These are phyloP conservation scores for Leptomonas pyrrhocoris DNA, from an alignment of 208 protist species.

Conservation along the genomic window DNA sequence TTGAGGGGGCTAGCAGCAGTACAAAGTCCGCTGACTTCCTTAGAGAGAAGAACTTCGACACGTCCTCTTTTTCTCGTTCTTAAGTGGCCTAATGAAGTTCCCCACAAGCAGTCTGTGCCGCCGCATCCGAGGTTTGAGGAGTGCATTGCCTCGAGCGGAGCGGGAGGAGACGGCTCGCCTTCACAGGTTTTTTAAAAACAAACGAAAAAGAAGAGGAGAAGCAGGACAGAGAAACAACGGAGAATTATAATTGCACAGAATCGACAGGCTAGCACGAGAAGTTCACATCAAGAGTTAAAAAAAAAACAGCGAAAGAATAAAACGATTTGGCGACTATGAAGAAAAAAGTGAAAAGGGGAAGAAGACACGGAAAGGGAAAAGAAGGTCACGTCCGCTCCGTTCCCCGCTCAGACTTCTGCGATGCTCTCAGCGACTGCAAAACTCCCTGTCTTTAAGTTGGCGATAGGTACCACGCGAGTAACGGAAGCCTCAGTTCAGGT, in stretches of 20 bases:
- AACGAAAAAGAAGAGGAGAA: not conserved
- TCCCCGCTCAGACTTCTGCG: too few relatives aligned
- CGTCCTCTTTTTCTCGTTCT: too few relatives aligned
- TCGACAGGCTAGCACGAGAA: not conserved
- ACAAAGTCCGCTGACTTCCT: too few relatives aligned
- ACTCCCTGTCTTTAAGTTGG: too few relatives aligned
- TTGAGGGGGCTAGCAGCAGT: too few relatives aligned
- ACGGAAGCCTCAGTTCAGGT: too few relatives aligned
- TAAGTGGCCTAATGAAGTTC: not conserved
- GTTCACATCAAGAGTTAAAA: not conserved
- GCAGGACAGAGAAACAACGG: not conserved
- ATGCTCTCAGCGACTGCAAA: too few relatives aligned
- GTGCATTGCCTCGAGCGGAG: not conserved
- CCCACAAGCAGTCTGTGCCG: not conserved
- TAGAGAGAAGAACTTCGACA: too few relatives aligned
- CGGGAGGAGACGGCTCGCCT: not conserved
- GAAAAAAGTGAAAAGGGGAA: slow-evolving; percentile 9
- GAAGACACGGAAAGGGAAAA: not conserved
- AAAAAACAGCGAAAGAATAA: slow-evolving; percentile 4
- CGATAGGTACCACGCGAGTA: too few relatives aligned
- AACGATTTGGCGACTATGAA: not conserved
- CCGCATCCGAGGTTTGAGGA: not conserved
- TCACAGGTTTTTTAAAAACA: not conserved
- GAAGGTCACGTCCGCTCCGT: not conserved
- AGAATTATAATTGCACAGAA: not conserved